Conservation (phyloP, 2,329 filamentous ascomycete species). For the Xylariaceae sp. region DNA sequence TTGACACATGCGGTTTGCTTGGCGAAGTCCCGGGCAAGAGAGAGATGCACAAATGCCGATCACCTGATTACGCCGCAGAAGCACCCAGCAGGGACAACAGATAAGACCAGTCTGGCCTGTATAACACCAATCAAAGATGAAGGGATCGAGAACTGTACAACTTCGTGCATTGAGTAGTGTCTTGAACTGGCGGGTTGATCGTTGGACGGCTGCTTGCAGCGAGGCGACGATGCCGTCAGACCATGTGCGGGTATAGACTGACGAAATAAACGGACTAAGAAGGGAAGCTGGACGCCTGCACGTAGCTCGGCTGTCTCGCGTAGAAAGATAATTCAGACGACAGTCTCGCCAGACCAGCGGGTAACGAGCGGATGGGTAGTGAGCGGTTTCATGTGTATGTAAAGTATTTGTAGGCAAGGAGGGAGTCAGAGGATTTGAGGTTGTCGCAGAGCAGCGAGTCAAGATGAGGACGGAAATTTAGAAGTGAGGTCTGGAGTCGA, state of each 20-base stretch:
- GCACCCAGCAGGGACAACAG: conserved; percentile 17
- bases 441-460: not conserved
- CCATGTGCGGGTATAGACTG: conserved; percentile 1
- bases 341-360: not conserved
- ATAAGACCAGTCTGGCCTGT: conserved; percentile 18
- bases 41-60: conserved; percentile 23
- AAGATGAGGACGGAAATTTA: not conserved
- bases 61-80: conserved; percentile 19
- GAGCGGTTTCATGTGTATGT: conserved; percentile 2
- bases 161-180: conserved; percentile 6
- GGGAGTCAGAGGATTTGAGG: not conserved
- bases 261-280: conserved; percentile 3
- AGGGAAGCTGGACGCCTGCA: conserved; percentile 2
- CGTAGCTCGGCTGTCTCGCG: conserved; percentile 1
- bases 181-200: conserved; percentile 1
- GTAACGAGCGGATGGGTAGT: not conserved
- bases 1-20: conserved; percentile 6
- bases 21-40: not conserved
- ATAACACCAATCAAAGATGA: conserved; percentile 16
- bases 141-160: conserved; percentile 1
- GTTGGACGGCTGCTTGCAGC: conserved; percentile 10
- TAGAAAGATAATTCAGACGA: not conserved
- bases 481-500: not conserved
- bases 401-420: not conserved
- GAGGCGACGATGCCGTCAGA: conserved; percentile 4